Base-by-base conservation (phyloP, 352 stramenopile genomes). In the Pythium brachiatum region DNA sequence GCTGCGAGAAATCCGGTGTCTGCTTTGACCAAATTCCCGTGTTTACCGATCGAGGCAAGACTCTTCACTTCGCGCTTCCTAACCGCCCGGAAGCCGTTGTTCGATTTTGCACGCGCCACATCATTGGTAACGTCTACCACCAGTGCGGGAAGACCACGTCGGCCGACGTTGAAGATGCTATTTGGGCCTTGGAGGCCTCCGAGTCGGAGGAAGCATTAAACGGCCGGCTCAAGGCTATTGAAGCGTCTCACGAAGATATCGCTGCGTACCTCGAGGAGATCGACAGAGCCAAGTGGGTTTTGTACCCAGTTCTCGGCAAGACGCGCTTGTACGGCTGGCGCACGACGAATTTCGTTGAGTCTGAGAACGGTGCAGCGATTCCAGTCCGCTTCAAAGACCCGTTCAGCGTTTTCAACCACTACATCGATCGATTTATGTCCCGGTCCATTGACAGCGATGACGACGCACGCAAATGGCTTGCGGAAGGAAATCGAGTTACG, bases 361-460 rank as follows among this genome's bases (percentile, higher is more conserved):
- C 43, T 4, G 32, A 66, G 44, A 66, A 69, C 29, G 43, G 8
- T 41, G 50, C 32, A 27, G 55, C 60, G 16, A 7, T 48, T 5
- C 44, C 39, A 5, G 20, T 43, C 9, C 44, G 60, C 1, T 26
- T 39, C 23, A 55, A 55, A 43, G 23, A 53, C 15, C 39, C 54
- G 4, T 68, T 60, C 20, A 31, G 50, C 18, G 46, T 68, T 43
- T 53, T 72, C 23, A 21, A 53, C n/a, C 25, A 58, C 18, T 68
- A 65, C 46, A 68, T 68, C 39, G 56, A 59, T n/a, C 54, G 62
- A 27, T 72, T 68, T 7, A 72, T 72, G 65, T 32, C 47, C 0
- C 41, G 60, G 7, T 34, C 53, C 7, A 47, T 50, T 27, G 13
- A 38, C 0, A 29, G 25, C 20, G 34, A 62, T 20, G 15, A 53